Percentiles rank a stretch among this genome's conserved stretches.
Evolutionary conservation across 352 stramenopile species (phyloP).

Genomic region (Phytophthora rubi): DNA sequence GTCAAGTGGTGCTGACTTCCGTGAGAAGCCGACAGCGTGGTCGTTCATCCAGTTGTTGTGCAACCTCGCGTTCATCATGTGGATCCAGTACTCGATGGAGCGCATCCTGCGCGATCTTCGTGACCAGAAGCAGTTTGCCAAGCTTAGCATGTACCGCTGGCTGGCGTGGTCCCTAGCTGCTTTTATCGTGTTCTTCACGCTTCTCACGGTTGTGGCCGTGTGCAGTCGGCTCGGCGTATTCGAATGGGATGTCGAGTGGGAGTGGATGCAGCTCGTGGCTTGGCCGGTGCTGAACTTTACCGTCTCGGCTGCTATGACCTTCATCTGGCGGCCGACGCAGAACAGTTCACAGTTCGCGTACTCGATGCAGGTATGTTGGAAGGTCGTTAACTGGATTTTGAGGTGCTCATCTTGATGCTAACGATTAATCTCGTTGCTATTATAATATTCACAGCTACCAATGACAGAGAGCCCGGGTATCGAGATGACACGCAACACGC

Average conservation of each 20-base stretch:
- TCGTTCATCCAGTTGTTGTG: conserved; percentile 87
- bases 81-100: conserved; percentile 90
- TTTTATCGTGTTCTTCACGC: conserved; percentile 91
- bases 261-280: conserved; percentile 92
- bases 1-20: conserved; percentile 80
- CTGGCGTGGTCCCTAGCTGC: conserved; percentile 77
- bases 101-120: conserved; percentile 80
- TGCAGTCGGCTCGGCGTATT: conserved; percentile 86
- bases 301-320: conserved; percentile 87
- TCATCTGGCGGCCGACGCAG: conserved; percentile 90
- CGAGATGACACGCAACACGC: conserved; percentile 66
- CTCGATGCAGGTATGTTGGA: conserved; percentile 73
- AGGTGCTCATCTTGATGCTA: conserved; percentile 30
- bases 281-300: conserved; percentile 93
- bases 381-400: not conserved
- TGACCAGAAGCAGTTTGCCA: conserved; percentile 91
- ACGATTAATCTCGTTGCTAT: conserved; percentile 4
- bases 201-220: conserved; percentile 85
- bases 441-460: conserved; percentile 52
- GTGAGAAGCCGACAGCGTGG: conserved; percentile 81
- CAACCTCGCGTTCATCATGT: conserved; percentile 91
- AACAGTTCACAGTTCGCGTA: conserved; percentile 89
- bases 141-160: conserved; percentile 90
- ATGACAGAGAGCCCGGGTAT: conserved; percentile 73
- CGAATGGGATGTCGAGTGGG: conserved; percentile 91